Conservation (phyloP, 2,329 filamentous ascomycete species). For the Ascochyta lentis region DNA sequence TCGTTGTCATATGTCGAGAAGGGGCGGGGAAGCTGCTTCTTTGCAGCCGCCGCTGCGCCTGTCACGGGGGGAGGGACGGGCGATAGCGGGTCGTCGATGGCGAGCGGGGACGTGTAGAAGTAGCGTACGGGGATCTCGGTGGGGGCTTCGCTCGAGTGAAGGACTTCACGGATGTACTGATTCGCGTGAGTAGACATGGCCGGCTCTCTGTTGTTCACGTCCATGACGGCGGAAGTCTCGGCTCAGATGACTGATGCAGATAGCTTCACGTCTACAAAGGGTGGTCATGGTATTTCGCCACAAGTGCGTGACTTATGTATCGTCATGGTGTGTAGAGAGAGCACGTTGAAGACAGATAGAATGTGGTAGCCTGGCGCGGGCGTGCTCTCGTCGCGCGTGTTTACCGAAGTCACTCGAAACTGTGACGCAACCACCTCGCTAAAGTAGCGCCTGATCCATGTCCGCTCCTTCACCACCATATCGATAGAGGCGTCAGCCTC, state of each 20-base stretch:
- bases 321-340: constrained; percentile 16
- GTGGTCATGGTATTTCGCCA: constrained; percentile 25
- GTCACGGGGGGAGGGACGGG: constrained; percentile 64
- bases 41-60: constrained; percentile 49
- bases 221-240: constrained; percentile 28
- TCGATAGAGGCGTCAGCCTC: background rate
- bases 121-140: constrained; percentile 58
- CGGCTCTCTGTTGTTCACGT: constrained; percentile 31
- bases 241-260: background rate
- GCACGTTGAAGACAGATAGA: constrained; percentile 9
- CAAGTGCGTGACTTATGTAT: constrained; percentile 4
- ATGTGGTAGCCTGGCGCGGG: constrained; percentile 27
- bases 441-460: constrained; percentile 25
- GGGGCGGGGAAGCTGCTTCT: constrained; percentile 71
- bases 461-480: background rate
- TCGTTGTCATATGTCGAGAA: constrained; percentile 82
- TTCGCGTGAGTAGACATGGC: constrained; percentile 46
- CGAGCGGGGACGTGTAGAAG: constrained; percentile 82
- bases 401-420: constrained; percentile 27
- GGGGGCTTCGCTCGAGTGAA: constrained; percentile 48
- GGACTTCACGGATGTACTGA: constrained; percentile 54
- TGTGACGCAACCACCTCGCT: constrained; percentile 40
- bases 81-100: constrained; percentile 88
- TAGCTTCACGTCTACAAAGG: background rate
- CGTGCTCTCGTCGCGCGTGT: constrained; percentile 20